phyloP scores from a whole-genome alignment of 257 asterid genomes.

The Fraxinus anomala region DNA sequence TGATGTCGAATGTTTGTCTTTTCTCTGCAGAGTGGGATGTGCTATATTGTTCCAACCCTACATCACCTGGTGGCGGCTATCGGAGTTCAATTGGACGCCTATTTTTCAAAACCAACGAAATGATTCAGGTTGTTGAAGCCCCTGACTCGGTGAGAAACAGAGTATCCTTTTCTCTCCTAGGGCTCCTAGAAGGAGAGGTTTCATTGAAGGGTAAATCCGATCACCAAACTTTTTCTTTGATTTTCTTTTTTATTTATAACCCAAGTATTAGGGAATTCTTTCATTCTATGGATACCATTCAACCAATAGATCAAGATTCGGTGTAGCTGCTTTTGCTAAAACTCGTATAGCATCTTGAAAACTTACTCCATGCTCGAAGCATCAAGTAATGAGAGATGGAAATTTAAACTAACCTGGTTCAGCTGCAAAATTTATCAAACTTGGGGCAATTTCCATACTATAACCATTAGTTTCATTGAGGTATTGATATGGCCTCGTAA shows the following conservation, averaged over 20 bases:
- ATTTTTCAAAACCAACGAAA: slow-evolving; percentile 79
- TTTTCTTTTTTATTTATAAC: background rate
- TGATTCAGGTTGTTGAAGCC: slow-evolving; percentile 88
- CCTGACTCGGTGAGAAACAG: slow-evolving; percentile 68
- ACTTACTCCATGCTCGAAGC: background rate
- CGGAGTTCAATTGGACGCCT: slow-evolving; percentile 84
- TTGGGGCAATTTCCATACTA: too few relatives aligned
- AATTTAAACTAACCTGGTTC: too few relatives aligned
- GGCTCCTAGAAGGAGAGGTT: slow-evolving; percentile 80
- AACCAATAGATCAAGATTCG: background rate
- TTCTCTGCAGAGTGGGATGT: slow-evolving; percentile 82
- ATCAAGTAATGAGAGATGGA: background rate
- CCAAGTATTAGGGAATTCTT: background rate
- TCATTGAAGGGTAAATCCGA: slow-evolving; percentile 63
- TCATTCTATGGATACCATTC: background rate
- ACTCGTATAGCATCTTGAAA: background rate
- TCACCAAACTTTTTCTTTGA: background rate
- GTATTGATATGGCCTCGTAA: too few relatives aligned
- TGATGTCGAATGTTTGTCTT: slow-evolving; percentile 7
- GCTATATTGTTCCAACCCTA: slow-evolving; percentile 83
- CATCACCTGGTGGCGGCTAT: slow-evolving; percentile 92
- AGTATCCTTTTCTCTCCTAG: slow-evolving; percentile 68
- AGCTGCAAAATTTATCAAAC: too few relatives aligned
- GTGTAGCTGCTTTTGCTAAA: background rate
- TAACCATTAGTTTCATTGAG: too few relatives aligned